These are phyloP conservation scores for Fragaria vesca DNA, from an alignment of 306 rosid genomes.

Conservation along the genomic window DNA sequence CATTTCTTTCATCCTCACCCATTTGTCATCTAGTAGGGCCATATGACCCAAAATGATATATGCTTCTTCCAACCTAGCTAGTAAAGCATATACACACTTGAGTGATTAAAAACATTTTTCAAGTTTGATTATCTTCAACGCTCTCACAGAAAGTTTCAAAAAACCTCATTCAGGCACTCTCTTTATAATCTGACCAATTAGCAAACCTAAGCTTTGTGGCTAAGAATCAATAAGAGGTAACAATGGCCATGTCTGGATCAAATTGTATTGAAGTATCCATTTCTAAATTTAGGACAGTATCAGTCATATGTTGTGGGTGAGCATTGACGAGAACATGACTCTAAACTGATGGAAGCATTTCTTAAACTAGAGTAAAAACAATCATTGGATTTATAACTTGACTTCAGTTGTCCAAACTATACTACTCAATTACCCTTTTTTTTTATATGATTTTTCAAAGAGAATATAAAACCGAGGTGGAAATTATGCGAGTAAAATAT, in stretches of 20 bases:
- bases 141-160: background rate
- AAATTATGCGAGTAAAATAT: no score
- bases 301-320: background rate
- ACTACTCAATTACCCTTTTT: no score
- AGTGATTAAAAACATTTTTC: background rate
- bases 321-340: constrained; percentile 2
- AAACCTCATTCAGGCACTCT: background rate
- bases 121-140: no score
- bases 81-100: background rate
- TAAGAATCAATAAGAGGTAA: background rate
- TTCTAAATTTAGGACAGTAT: background rate
- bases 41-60: background rate
- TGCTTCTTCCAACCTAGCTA: background rate
- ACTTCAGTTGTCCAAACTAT: no score
- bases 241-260: constrained; percentile 1
- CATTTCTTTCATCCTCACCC: constrained; percentile 45
- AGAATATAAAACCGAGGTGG: no score
- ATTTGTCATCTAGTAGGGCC: constrained; percentile 23
- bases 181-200: background rate
- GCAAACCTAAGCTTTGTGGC: background rate
- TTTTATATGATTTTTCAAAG: no score
- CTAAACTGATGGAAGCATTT: no score
- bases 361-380: no score
- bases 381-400: no score
- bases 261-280: background rate